phyloP scores from a whole-genome alignment of 2,329 filamentous ascomycete genomes.

The Phyllosticta ampelicida region DNA sequence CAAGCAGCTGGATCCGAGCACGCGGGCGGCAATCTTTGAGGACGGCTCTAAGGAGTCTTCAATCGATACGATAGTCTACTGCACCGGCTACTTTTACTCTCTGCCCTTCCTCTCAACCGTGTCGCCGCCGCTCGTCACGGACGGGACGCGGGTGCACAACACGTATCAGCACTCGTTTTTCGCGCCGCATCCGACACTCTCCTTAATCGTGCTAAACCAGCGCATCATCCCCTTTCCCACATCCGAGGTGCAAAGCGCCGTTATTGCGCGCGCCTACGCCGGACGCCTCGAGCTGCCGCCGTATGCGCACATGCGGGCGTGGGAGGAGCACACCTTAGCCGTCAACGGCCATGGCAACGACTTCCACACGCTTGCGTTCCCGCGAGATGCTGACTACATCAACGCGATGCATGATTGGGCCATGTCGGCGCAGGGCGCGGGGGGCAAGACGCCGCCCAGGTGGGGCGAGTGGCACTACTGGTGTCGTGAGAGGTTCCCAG shows the following conservation, averaged over 20 bases:
- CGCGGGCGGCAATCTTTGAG: constrained; percentile 54
- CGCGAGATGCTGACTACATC: constrained; percentile 58
- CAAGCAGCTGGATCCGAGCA: constrained; percentile 40
- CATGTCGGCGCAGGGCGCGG: constrained; percentile 33
- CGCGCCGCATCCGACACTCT: constrained; percentile 63
- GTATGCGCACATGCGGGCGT: constrained; percentile 52
- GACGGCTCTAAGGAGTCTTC: constrained; percentile 54
- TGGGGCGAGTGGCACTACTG: constrained; percentile 66
- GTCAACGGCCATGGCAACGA: constrained; percentile 36
- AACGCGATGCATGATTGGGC: constrained; percentile 58
- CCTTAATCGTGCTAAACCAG: constrained; percentile 64
- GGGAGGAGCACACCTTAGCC: constrained; percentile 44
- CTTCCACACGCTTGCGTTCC: constrained; percentile 48
- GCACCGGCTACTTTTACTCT: constrained; percentile 81
- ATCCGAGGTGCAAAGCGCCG: constrained; percentile 66
- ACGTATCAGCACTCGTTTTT: constrained; percentile 74
- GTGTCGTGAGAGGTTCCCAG: constrained; percentile 56
- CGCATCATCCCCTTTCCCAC: constrained; percentile 83
- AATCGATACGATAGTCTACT: constrained; percentile 72
- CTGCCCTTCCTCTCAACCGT: constrained; percentile 55
- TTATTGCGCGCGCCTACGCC: constrained; percentile 67
- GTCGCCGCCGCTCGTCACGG: constrained; percentile 48
- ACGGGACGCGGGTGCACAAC: constrained; percentile 59
- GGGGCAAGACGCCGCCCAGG: constrained; percentile 55
- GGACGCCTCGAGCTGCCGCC: constrained; percentile 57